These are phyloP conservation scores for Prosopis cineraria DNA, from an alignment of 306 rosid species.

Conservation along the genomic window DNA sequence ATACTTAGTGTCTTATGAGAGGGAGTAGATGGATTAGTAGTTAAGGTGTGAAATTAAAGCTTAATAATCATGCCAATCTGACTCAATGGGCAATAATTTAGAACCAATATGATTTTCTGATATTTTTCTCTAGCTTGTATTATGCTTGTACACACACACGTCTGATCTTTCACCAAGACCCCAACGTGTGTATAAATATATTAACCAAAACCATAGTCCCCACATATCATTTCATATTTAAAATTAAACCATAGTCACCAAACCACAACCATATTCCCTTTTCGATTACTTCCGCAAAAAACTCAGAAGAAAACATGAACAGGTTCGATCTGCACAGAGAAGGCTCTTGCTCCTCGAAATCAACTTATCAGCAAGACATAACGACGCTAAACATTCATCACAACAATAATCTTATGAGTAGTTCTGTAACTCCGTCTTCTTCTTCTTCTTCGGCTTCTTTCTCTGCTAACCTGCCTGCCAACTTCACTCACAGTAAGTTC, in stretches of 20 bases:
- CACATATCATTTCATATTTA: conserved; percentile 32
- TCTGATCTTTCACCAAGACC: too few relatives aligned
- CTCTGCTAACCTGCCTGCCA: conserved; percentile 15
- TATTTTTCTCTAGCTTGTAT: too few relatives aligned
- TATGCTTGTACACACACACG: too few relatives aligned
- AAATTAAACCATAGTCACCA: conserved; percentile 36
- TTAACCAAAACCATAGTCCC: conserved; percentile 27
- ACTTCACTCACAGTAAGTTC: conserved; percentile 18
- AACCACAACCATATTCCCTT: conserved; percentile 32
- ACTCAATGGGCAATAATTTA: too few relatives aligned
- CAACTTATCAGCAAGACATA: conserved; percentile 58
- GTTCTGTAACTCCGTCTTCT: conserved; percentile 42
- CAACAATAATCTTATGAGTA: conserved; percentile 4
- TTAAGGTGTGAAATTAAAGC: too few relatives aligned
- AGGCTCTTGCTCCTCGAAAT: conserved; percentile 48
- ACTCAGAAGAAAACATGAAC: conserved; percentile 39
- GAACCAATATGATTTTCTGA: too few relatives aligned
- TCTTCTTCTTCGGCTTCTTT: conserved; percentile 25
- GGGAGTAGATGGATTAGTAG: too few relatives aligned
- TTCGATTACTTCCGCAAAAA: background rate
- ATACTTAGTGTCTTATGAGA: too few relatives aligned
- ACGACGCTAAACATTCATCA: background rate
- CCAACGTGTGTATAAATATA: background rate
- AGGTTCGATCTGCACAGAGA: conserved; percentile 56
- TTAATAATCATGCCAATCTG: too few relatives aligned